Conservation (phyloP, 768 basidiomycete genomes). For the Piloderma croceum region DNA sequence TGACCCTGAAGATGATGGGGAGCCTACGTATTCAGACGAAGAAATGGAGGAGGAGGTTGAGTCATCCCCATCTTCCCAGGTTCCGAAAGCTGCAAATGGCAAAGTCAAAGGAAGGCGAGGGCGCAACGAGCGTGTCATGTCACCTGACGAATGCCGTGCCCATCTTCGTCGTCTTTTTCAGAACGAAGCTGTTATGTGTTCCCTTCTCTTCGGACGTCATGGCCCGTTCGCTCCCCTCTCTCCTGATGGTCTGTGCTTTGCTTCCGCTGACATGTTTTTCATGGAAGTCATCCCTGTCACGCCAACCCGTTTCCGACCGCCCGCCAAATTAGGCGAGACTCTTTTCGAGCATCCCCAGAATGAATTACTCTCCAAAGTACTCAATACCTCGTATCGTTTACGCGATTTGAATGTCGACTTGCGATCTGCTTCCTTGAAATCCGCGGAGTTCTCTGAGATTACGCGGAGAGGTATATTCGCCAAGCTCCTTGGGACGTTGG, state of each 20-base stretch:
- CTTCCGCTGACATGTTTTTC: conserved; percentile 95
- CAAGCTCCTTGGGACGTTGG: conserved; percentile 68
- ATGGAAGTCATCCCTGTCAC: conserved; percentile 87
- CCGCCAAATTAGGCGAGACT: conserved; percentile 84
- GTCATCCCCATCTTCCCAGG: conserved; percentile 17
- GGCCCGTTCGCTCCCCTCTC: conserved; percentile 70
- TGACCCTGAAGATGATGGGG: conserved; percentile 44
- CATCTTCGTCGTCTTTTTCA: conserved; percentile 85
- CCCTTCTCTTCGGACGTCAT: conserved; percentile 88
- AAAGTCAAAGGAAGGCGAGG: conserved; percentile 71
- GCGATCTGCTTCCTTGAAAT: conserved; percentile 55
- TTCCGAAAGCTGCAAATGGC: conserved; percentile 72
- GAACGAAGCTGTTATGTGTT: conserved; percentile 78
- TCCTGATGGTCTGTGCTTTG: conserved; percentile 55
- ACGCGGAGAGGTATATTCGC: conserved; percentile 54
- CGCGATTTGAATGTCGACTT: conserved; percentile 72
- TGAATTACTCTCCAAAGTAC: conserved; percentile 74
- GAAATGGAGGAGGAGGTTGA: conserved; percentile 32
- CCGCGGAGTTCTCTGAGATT: conserved; percentile 43
- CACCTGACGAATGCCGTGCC: conserved; percentile 89
- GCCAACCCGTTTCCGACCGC: conserved; percentile 94
- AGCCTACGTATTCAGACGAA: conserved; percentile 31
- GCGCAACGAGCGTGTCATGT: conserved; percentile 84
- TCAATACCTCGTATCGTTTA: conserved; percentile 74
- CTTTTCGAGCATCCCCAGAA: conserved; percentile 97